phyloP scores from a whole-genome alignment of 163 green algal genomes.

The Volvox carteri region DNA sequence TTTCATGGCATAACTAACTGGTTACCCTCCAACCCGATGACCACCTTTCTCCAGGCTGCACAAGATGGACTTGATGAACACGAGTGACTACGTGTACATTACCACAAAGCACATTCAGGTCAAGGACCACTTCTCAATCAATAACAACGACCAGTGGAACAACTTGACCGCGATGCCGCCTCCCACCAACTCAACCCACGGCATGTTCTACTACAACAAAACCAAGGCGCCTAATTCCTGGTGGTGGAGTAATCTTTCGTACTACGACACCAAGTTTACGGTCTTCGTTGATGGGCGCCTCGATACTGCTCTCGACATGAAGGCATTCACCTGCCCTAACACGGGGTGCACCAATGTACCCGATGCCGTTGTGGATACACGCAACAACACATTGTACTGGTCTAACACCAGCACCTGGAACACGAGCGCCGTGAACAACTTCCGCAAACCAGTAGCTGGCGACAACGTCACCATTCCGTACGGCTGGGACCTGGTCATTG shows the following conservation, averaged over 20 bases:
- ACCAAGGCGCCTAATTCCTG: conserved; percentile 52
- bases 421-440: background rate
- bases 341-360: conserved; percentile 50
- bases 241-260: conserved; percentile 65
- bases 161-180: conserved; percentile 44
- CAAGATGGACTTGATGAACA: conserved; percentile 65
- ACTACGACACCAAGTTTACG: conserved; percentile 51
- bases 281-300: background rate
- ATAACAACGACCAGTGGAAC: background rate
- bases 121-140: conserved; percentile 60
- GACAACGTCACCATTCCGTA: conserved; percentile 73
- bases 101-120: conserved; percentile 52
- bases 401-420: conserved; percentile 66
- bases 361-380: conserved; percentile 40
- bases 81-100: conserved; percentile 50
- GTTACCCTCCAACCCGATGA: background rate
- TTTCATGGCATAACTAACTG: too few relatives aligned
- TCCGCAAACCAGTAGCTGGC: conserved; percentile 53
- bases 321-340: conserved; percentile 30
- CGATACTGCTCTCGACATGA: conserved; percentile 11
- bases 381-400: conserved; percentile 64
- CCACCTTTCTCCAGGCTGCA: conserved; percentile 37
- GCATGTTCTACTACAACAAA: conserved; percentile 63
- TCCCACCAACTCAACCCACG: conserved; percentile 13
- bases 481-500: conserved; percentile 74